These are phyloP conservation scores for Lecanosticta acicola DNA, from an alignment of 2,329 filamentous ascomycete species.

Conservation along the genomic window DNA sequence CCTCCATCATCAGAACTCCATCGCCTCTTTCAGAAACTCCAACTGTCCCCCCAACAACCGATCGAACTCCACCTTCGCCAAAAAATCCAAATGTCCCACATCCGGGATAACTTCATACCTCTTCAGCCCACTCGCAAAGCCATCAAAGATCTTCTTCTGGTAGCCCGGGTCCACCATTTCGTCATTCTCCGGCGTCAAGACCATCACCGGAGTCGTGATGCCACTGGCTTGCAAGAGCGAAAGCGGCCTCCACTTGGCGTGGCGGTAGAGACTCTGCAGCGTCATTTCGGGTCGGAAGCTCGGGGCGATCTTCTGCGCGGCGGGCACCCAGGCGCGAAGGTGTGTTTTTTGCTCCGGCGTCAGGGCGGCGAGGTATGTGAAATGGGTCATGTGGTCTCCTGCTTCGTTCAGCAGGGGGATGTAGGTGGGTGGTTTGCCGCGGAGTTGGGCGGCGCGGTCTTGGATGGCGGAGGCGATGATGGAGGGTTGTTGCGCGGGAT, in stretches of 20 bases:
- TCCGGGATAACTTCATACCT: not conserved
- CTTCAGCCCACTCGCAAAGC: not conserved
- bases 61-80: not conserved
- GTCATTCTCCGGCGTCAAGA: not conserved
- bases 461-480: slow-evolving; percentile 31
- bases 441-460: slow-evolving; percentile 38
- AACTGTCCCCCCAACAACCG: not conserved
- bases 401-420: slow-evolving; percentile 35
- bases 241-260: not conserved
- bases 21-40: not conserved
- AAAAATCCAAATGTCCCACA: slow-evolving; percentile 1
- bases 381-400: slow-evolving; percentile 31
- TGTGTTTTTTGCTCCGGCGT: not conserved
- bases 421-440: slow-evolving; percentile 36
- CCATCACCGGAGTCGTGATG: not conserved
- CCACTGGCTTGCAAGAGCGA: not conserved
- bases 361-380: not conserved
- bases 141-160: not conserved
- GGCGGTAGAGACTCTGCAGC: not conserved
- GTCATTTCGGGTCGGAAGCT: slow-evolving; percentile 1
- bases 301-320: not conserved
- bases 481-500: slow-evolving; percentile 12
- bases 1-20: slow-evolving; percentile 1
- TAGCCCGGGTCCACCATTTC: not conserved
- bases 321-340: not conserved